phyloP scores from a whole-genome alignment of 2,329 filamentous ascomycete genomes.

The Phyllosticta capitalensis region DNA sequence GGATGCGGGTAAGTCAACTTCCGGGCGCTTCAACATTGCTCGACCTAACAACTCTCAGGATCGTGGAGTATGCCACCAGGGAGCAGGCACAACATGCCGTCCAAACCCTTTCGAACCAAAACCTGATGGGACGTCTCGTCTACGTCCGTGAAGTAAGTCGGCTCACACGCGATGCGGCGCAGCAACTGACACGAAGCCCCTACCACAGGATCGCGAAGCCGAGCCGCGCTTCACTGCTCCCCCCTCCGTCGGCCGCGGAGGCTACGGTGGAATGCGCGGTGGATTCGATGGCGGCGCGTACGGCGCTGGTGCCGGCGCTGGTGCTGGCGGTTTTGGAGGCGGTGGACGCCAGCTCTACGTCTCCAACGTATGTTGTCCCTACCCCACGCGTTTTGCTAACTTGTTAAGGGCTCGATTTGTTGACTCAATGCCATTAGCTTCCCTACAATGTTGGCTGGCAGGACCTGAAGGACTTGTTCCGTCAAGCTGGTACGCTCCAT shows the following conservation, averaged over 20 bases:
- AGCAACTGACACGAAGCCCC: not conserved
- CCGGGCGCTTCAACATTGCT: not conserved
- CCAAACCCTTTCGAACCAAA: conserved; percentile 96
- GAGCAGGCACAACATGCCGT: conserved; percentile 98
- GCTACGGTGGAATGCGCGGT: conserved; percentile 33
- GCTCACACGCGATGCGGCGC: not conserved
- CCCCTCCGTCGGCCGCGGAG: conserved; percentile 37
- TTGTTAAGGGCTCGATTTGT: conserved; percentile 10
- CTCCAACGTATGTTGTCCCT: conserved; percentile 76
- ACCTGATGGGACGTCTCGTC: conserved; percentile 94
- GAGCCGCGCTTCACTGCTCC: conserved; percentile 91
- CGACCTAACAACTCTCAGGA: conserved; percentile 49
- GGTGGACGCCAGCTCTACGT: conserved; percentile 90
- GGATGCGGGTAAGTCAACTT: conserved; percentile 89
- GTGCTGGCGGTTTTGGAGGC: conserved; percentile 42
- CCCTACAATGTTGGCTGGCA: conserved; percentile 98
- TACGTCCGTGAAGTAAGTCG: conserved; percentile 85
- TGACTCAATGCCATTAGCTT: conserved; percentile 49
- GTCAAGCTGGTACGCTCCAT: conserved; percentile 75
- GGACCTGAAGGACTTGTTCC: conserved; percentile 96
- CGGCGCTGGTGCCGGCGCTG: conserved; percentile 35
- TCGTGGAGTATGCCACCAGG: conserved; percentile 99
- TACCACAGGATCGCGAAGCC: conserved; percentile 77
- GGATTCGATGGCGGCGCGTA: conserved; percentile 35
- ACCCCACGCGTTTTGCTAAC: conserved; percentile 11